Base-by-base conservation (phyloP, 257 asterid genomes). In the Gentiana straminea region DNA sequence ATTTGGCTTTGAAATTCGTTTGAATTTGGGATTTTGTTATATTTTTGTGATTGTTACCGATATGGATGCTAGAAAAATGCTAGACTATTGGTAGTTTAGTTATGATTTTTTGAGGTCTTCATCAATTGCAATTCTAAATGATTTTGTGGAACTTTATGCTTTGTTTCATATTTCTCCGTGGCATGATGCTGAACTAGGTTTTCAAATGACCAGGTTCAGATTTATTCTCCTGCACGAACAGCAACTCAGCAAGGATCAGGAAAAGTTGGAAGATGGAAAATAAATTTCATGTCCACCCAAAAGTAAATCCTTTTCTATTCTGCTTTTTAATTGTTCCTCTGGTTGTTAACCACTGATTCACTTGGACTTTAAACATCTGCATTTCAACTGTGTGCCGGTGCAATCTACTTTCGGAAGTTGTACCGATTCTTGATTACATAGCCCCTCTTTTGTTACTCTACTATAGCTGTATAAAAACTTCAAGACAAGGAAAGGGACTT, bases 191-290 rank as follows among this genome's bases (percentile, higher is more conserved):
- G 61, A 37, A 13, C n/a, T 24, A 13, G 51, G 52, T 32, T 48
- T 24, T 38, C 6, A n/a, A 3, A 41, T 24, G 10, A 50, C 13
- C 70, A 90, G 97, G 99, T 92, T 68, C 62, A 81, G 66, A 86
- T 92, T 46, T 80, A 61, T 73, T 85, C 99, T 41, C 99, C 99
- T 53, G 99, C 99, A 59, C 81, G 95, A 69, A 83, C 97, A 66
- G 99, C 97, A 50, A 64, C 84, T 32, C 99, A 92, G 64, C 99
- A 92, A 75, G 99, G 99, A 67, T 86, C 99, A 11, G 99, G 95
- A 67, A 88, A 88, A 72, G 80, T 92, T 73, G 97, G 95, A 65
- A 81, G 56, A 68, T 92, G 99, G 97, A 92, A 84, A 75, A 92
- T 92, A 70, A 85, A 88, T 77, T 92, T 92, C 73, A 1, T 86